Conservation (phyloP, 768 basidiomycete species). For the Boletus coccyginus region DNA sequence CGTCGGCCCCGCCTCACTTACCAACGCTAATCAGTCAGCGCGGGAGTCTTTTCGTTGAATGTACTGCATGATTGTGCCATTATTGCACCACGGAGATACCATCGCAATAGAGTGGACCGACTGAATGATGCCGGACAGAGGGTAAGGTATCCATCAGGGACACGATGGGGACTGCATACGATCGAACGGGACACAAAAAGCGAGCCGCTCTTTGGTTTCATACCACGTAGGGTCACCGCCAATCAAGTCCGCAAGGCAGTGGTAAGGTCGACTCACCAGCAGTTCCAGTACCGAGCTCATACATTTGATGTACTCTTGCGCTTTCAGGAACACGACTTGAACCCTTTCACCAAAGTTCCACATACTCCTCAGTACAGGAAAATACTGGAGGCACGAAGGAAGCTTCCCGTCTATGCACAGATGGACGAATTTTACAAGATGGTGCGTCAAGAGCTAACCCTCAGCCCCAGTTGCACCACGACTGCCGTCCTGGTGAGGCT, state of each 20-base stretch:
- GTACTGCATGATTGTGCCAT: conserved; percentile 54
- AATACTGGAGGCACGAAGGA: conserved; percentile 81
- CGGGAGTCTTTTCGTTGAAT: conserved; percentile 39
- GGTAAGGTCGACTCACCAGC: conserved; percentile 42
- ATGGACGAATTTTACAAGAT: conserved; percentile 92
- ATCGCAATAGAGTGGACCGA: conserved; percentile 52
- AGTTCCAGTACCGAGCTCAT: neutral
- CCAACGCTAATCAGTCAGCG: conserved; percentile 46
- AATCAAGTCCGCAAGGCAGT: conserved; percentile 66
- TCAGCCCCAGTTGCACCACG: neutral
- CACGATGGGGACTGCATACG: neutral
- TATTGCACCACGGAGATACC: conserved; percentile 64
- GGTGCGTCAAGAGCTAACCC: conserved; percentile 46
- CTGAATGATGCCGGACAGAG: conserved; percentile 54
- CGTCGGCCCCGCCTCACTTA: conserved; percentile 24
- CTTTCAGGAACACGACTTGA: conserved; percentile 68
- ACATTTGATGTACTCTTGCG: neutral
- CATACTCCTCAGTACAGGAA: conserved; percentile 79
- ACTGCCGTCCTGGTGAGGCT: neutral
- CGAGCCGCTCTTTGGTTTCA: conserved; percentile 71
- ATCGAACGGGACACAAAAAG: conserved; percentile 28
- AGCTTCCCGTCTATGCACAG: conserved; percentile 87
- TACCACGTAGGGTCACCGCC: conserved; percentile 66
- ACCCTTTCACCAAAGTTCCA: conserved; percentile 85
- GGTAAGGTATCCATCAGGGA: conserved; percentile 25